These are phyloP conservation scores for Trichoderma atroviride DNA, from an alignment of 2,329 filamentous ascomycete species.

Conservation along the genomic window DNA sequence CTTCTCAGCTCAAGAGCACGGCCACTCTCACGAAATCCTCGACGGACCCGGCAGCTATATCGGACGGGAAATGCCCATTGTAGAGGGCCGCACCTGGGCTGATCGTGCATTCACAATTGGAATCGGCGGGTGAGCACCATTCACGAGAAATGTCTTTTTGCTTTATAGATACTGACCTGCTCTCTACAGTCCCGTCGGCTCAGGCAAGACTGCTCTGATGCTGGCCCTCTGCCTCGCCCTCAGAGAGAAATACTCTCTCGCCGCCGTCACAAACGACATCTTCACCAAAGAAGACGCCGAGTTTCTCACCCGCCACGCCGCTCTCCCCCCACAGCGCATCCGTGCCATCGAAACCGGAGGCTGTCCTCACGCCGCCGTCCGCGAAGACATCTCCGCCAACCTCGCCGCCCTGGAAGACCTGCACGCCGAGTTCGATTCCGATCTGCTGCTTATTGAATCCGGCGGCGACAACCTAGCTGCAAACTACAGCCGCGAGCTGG, in stretches of 20 bases:
- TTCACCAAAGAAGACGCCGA: conserved; percentile 98
- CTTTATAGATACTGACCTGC: neutral
- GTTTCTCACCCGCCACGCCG: conserved; percentile 85
- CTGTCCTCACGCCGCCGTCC: conserved; percentile 94
- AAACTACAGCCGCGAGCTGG: conserved; percentile 93
- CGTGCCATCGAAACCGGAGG: conserved; percentile 96
- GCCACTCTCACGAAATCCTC: conserved; percentile 94
- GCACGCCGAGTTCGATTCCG: conserved; percentile 75
- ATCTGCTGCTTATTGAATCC: conserved; percentile 90
- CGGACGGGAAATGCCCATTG: conserved; percentile 88
- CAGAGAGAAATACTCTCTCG: conserved; percentile 79
- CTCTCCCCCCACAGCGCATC: conserved; percentile 81
- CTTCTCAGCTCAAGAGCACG: conserved; percentile 70
- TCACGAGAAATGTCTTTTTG: neutral
- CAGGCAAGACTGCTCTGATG: conserved; percentile 97
- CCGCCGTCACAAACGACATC: conserved; percentile 98
- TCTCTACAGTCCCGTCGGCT: conserved; percentile 77
- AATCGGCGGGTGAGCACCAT: conserved; percentile 79
- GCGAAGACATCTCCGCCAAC: conserved; percentile 95
- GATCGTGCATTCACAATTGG: conserved; percentile 93
- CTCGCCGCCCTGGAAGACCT: conserved; percentile 89
- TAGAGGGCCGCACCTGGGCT: conserved; percentile 83
- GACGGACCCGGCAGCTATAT: conserved; percentile 90
- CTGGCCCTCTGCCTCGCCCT: conserved; percentile 85
- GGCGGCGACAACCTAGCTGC: conserved; percentile 96